Evolutionary conservation across 169 alveolate genomes (phyloP).

Genomic region (Cyclospora cayetanensis): DNA sequence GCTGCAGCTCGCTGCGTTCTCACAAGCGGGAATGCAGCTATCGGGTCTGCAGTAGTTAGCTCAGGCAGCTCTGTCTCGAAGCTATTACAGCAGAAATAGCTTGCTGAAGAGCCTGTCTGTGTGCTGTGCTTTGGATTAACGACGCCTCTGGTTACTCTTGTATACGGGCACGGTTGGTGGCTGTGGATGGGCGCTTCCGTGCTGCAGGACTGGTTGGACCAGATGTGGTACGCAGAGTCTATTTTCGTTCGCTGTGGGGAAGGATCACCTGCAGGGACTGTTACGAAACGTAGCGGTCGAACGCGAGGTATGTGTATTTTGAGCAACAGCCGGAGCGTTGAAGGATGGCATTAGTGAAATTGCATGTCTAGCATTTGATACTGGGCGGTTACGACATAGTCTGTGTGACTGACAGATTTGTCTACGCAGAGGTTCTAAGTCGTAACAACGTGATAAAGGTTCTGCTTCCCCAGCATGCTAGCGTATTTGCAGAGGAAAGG

Average conservation of each 20-base stretch:
- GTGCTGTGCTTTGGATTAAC: not conserved
- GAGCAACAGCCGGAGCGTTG: no score
- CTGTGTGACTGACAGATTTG: no score
- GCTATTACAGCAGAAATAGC: not conserved
- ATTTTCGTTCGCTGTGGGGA: not conserved
- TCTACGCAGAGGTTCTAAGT: no score
- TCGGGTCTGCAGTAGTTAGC: not conserved
- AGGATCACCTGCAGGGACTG: not conserved
- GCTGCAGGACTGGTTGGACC: not conserved
- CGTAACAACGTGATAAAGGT: no score
- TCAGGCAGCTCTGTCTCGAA: not conserved
- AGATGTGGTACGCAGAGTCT: constrained; percentile 4
- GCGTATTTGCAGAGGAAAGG: no score
- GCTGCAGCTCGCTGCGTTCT: no score
- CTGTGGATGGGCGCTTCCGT: not conserved
- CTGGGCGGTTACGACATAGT: no score
- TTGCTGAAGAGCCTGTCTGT: not conserved
- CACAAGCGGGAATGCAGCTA: not conserved
- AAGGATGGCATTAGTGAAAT: no score
- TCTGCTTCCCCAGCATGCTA: no score
- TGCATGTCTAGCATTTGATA: no score
- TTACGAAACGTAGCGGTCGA: not conserved
- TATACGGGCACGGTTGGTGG: not conserved
- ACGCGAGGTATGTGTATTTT: not conserved
- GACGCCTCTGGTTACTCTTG: not conserved